Evolutionary conservation across 106 monocot genomes (phyloP).

Genomic region (Triglochin maritima): DNA sequence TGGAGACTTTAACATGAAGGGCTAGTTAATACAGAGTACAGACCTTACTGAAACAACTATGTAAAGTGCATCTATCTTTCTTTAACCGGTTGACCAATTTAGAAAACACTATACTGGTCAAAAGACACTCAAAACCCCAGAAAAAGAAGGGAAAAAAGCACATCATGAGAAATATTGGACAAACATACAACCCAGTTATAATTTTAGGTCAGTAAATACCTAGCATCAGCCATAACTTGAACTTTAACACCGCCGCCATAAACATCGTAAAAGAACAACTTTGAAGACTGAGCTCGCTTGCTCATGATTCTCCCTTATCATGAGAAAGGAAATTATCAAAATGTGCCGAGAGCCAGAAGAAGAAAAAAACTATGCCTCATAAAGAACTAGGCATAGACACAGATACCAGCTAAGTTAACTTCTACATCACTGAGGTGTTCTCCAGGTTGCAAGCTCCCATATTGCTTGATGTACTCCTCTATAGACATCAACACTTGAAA

Average conservation of each 20-base stretch:
- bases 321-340: slow-evolving; percentile 2
- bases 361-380: background rate
- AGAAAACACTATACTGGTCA: too few species aligned
- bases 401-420: slow-evolving; percentile 62
- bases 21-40: too few species aligned
- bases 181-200: too few species aligned
- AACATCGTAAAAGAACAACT: slow-evolving; percentile 84
- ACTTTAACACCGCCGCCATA: slow-evolving; percentile 61
- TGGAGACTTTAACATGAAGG: too few species aligned
- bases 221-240: slow-evolving; percentile 94
- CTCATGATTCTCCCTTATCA: slow-evolving; percentile 79
- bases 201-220: slow-evolving; percentile 21
- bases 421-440: slow-evolving; percentile 55
- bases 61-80: too few species aligned
- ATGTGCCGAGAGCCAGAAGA: background rate
- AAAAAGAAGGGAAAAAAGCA: too few species aligned
- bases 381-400: background rate
- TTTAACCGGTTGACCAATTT: too few species aligned
- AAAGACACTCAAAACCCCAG: too few species aligned
- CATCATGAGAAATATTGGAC: too few species aligned
- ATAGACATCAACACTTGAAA: slow-evolving; percentile 49
- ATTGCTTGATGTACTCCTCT: slow-evolving; percentile 47
- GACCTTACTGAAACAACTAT: too few species aligned
- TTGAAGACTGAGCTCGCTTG: slow-evolving; percentile 67
- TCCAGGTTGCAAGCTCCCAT: slow-evolving; percentile 43